Conservation (phyloP, 306 rosid species). For the Corylus heterophylla region DNA sequence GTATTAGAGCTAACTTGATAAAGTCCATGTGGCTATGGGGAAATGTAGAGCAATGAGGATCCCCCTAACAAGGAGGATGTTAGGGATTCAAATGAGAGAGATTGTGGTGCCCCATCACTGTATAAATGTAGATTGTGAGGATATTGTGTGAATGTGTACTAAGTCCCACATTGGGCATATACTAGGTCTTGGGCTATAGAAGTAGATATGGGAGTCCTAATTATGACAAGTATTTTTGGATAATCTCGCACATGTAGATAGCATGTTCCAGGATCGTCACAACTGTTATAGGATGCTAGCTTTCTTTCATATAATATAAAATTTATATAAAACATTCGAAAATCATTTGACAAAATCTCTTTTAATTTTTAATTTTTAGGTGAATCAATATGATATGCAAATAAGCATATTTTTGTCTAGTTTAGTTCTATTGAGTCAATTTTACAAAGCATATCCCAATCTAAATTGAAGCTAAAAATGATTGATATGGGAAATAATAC, state of each 20-base stretch:
- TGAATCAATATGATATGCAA: background rate
- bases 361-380: background rate
- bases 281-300: background rate
- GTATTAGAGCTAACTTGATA: no score
- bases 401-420: background rate
- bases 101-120: background rate
- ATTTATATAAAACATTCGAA: background rate
- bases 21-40: no score
- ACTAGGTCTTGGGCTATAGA: background rate
- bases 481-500: conserved; percentile 10
- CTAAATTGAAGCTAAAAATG: background rate
- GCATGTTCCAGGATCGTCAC: no score
- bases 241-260: no score
- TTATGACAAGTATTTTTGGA: background rate
- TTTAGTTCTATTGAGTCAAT: background rate
- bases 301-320: background rate
- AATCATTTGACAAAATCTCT: background rate
- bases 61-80: background rate
- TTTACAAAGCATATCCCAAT: background rate
- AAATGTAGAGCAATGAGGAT: background rate
- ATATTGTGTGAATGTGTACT: background rate
- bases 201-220: background rate
- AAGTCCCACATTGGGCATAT: background rate
- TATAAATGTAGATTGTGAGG: background rate
- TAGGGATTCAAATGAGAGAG: background rate